Conservation (phyloP, 441 rosid genomes). For the Eutrema salsugineum region DNA sequence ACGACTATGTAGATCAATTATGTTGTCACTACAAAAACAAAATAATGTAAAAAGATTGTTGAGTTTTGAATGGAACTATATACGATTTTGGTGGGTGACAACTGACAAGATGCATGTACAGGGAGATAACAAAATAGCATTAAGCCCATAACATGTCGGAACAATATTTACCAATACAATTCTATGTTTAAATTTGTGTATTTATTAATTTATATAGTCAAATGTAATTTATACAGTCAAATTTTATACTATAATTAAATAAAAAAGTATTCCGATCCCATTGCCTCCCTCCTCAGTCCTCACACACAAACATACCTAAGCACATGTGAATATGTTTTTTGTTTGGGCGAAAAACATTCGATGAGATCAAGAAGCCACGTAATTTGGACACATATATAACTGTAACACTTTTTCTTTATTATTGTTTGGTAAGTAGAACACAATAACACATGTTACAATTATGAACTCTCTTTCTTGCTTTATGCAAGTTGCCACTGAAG, state of each 20-base stretch:
- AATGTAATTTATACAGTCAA: neutral
- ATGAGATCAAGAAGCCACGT: slow-evolving; percentile 21
- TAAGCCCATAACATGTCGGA: slow-evolving; percentile 25
- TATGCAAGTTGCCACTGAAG: slow-evolving; percentile 5
- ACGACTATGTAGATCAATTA: no score
- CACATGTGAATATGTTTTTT: slow-evolving; percentile 11
- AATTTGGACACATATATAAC: neutral
- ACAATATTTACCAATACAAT: neutral
- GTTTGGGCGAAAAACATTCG: neutral
- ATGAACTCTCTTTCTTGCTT: neutral
- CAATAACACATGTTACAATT: neutral
- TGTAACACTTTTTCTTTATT: neutral
- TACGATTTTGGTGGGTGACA: neutral
- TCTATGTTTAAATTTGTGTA: neutral
- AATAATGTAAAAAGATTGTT: neutral
- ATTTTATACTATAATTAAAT: no score
- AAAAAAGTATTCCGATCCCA: neutral
- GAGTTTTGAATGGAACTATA: neutral
- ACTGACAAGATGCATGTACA: slow-evolving; percentile 15
- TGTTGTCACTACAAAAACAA: neutral
- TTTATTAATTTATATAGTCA: neutral
- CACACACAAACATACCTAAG: slow-evolving; percentile 4
- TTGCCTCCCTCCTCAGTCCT: neutral
- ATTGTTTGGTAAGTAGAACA: neutral
- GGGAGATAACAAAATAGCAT: slow-evolving; percentile 4